Evolutionary conservation across 495 filamentous ascomycete species (phyloP), one percentile per base, ranked within the genome.

Genomic region (Penicillium maclennaniae): DNA sequence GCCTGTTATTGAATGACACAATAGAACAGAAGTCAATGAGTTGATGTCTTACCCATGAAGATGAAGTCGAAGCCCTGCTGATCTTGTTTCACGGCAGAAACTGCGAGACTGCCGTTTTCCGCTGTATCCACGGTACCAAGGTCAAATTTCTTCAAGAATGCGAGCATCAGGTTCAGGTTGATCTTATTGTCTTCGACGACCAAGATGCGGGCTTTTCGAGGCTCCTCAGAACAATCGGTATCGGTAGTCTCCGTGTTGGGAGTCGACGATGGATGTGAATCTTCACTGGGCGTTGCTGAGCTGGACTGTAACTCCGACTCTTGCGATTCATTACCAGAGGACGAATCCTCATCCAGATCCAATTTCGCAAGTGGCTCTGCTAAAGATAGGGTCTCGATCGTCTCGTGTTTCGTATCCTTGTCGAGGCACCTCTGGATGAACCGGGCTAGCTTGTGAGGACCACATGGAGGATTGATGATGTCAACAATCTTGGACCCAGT

Each of bases 111-210:
- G 15, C 79, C 79, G 45, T 80, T 76, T 45, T 73, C 69, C 14
- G 78, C 79, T 1, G 73, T 67, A 16, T 66, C 60, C 4, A 79
- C 52, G 15, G 44, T 51, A 8, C 51, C 37, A 47, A 76, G 58
- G 6, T 68, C 58, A 1, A 72, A 63, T 44, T 74, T 78, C 26
- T 69, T 70, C 70, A 86, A 78, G 51, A 81, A 83, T 0, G 80
- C 79, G 14, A 78, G 64, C 23, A 88, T 75, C 0, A 88, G 69
- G 16, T 79, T 81, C 16, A 88, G 75, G 60, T 89, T 89, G 62
- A 88, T 86, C 17, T 78, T 71, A 65, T 89, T 89, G 55, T 89
- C 86, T 53, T 89, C 86, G 0, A 88, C 85, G 0, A 88, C 74
- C 3, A 88, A 73, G 7, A 87, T 69, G 27, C 59, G 60, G 5